Conservation (phyloP, 169 alveolate species). For the Plasmodium sp. region DNA sequence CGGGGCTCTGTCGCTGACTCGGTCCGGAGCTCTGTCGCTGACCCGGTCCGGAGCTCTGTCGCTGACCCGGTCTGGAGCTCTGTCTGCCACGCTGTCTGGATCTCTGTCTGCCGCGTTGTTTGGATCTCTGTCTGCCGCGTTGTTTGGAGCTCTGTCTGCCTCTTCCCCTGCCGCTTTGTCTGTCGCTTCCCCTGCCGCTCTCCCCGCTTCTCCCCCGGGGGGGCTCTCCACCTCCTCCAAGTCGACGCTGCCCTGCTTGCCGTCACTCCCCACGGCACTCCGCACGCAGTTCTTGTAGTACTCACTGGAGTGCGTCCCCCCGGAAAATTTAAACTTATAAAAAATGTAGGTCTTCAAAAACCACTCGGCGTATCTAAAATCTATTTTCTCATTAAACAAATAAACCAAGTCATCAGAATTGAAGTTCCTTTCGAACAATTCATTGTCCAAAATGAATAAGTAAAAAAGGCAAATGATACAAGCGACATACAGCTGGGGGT, state of each 20-base stretch:
- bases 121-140: neutral
- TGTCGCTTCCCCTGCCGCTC: neutral
- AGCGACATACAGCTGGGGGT: slow-evolving; percentile 45
- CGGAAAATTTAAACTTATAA: slow-evolving; percentile 50
- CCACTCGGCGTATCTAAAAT: slow-evolving; percentile 67
- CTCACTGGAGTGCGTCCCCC: neutral
- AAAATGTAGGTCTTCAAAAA: slow-evolving; percentile 39
- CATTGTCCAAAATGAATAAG: slow-evolving; percentile 48
- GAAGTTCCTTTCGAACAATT: slow-evolving; percentile 26
- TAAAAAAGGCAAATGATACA: slow-evolving; percentile 35
- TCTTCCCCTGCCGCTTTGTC: neutral
- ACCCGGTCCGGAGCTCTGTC: neutral
- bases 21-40: neutral
- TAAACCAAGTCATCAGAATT: slow-evolving; percentile 14
- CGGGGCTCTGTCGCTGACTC: no score
- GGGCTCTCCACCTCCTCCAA: neutral
- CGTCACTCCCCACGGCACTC: neutral
- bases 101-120: neutral
- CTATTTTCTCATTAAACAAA: slow-evolving; percentile 32
- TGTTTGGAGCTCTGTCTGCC: neutral
- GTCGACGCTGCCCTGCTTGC: neutral
- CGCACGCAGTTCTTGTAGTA: neutral
- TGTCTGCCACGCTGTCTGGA: neutral
- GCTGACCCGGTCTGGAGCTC: neutral
- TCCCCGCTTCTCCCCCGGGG: neutral